Evolutionary conservation across 495 filamentous ascomycete genomes (phyloP).

Genomic region (Talaromyces ruber): DNA sequence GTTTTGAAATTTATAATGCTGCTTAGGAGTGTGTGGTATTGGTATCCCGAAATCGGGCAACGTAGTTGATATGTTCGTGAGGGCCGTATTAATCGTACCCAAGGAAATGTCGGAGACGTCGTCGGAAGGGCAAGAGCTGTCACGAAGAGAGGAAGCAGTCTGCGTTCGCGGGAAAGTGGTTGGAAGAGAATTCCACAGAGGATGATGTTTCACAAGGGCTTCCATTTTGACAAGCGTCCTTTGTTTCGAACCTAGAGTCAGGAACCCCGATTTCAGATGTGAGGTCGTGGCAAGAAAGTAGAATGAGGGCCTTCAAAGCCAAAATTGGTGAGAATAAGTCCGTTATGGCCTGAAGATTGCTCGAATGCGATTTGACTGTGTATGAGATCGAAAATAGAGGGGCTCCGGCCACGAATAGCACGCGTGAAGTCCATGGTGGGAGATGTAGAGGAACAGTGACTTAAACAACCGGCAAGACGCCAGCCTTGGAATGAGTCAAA

Average conservation of each 20-base stretch:
- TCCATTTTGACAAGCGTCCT: neutral
- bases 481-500: neutral
- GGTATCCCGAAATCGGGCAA: slow-evolving; percentile 12
- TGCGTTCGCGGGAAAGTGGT: slow-evolving; percentile 31
- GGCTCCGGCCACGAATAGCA: slow-evolving; percentile 6
- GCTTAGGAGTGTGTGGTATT: slow-evolving; percentile 24
- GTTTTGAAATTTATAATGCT: slow-evolving; percentile 25
- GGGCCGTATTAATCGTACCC: slow-evolving; percentile 15
- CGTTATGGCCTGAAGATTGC: neutral
- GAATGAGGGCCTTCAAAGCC: neutral
- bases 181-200: slow-evolving; percentile 37
- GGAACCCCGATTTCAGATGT: neutral
- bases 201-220: slow-evolving; percentile 1
- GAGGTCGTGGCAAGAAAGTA: neutral
- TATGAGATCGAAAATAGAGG: neutral
- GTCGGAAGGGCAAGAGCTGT: slow-evolving; percentile 40
- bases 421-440: slow-evolving; percentile 5
- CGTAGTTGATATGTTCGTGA: slow-evolving; percentile 14
- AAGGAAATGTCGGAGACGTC: slow-evolving; percentile 31
- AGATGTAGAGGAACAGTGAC: neutral
- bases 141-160: slow-evolving; percentile 23
- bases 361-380: neutral
- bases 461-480: slow-evolving; percentile 4
- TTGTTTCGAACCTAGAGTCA: no score
- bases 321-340: neutral